These are phyloP conservation scores for Mrakia frigida DNA, from an alignment of 768 basidiomycete genomes.

Conservation along the genomic window DNA sequence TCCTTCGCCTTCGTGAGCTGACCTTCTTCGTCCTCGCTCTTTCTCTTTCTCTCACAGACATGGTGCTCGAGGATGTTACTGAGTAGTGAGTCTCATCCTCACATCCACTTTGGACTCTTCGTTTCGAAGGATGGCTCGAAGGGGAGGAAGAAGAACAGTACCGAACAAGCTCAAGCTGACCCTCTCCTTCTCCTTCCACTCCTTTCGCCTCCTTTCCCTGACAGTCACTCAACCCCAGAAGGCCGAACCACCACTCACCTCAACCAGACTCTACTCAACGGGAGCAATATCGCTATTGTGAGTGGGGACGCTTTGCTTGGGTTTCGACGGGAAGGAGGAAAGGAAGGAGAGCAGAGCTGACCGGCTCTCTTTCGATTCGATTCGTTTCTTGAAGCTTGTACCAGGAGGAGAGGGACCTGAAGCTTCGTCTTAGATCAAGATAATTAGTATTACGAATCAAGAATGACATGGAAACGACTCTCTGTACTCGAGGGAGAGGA, in stretches of 20 bases:
- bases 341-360: background rate
- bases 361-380: background rate
- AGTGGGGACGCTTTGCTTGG: constrained; percentile 39
- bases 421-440: background rate
- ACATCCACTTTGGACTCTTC: background rate
- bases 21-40: constrained; percentile 19
- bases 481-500: no score
- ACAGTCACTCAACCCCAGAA: constrained; percentile 78
- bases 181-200: background rate
- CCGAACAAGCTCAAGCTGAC: constrained; percentile 11
- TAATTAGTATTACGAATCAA: no score
- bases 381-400: constrained; percentile 55
- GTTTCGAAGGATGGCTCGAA: background rate
- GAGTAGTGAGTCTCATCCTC: constrained; percentile 68
- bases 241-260: constrained; percentile 74
- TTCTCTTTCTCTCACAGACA: constrained; percentile 33
- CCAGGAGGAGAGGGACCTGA: constrained; percentile 68
- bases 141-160: background rate
- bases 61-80: constrained; percentile 76
- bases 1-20: background rate
- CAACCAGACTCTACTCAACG: constrained; percentile 82
- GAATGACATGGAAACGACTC: no score
- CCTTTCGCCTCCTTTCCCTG: background rate
- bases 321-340: background rate
- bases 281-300: constrained; percentile 96